These are phyloP conservation scores for Penicillium maclennaniae DNA, from an alignment of 495 filamentous ascomycete genomes.

Conservation along the genomic window DNA sequence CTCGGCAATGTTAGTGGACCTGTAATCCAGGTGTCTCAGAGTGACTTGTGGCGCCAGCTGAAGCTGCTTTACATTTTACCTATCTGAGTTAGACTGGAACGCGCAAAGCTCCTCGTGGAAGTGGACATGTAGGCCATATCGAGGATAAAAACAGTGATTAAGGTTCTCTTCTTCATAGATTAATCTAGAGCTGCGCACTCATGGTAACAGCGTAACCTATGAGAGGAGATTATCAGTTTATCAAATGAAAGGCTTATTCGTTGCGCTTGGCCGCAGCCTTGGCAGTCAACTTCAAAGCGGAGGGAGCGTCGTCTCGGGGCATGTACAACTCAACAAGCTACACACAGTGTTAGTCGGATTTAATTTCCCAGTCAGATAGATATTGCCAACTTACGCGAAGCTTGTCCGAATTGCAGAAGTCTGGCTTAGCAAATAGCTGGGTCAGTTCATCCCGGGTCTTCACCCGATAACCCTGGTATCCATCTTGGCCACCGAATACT, in stretches of 20 bases:
- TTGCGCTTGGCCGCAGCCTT: constrained; percentile 65
- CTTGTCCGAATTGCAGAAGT: constrained; percentile 52
- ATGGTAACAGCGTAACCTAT: not conserved
- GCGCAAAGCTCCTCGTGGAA: not conserved
- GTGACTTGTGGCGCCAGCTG: not conserved
- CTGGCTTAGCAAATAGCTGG: constrained; percentile 59
- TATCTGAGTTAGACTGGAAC: not conserved
- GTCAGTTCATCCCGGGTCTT: constrained; percentile 69
- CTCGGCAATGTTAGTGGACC: too few species aligned
- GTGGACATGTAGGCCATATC: not conserved
- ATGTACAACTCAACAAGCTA: constrained; percentile 87
- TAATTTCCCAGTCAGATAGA: not conserved
- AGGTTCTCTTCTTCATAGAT: not conserved
- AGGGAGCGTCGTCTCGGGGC: constrained; percentile 74
- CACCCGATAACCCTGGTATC: constrained; percentile 62
- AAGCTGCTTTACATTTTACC: not conserved
- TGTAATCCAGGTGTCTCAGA: not conserved
- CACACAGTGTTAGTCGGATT: constrained; percentile 25
- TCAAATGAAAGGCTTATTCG: constrained; percentile 37
- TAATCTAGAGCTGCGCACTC: not conserved
- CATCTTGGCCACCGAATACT: constrained; percentile 62
- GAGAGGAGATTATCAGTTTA: not conserved
- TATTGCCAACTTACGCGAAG: constrained; percentile 38
- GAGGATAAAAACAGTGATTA: not conserved
- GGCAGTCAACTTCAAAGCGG: constrained; percentile 60